Evolutionary conservation across 2,329 filamentous ascomycete genomes (phyloP), one percentile per base, ranked within the genome.

Genomic region (Zymoseptoria crescenta): DNA sequence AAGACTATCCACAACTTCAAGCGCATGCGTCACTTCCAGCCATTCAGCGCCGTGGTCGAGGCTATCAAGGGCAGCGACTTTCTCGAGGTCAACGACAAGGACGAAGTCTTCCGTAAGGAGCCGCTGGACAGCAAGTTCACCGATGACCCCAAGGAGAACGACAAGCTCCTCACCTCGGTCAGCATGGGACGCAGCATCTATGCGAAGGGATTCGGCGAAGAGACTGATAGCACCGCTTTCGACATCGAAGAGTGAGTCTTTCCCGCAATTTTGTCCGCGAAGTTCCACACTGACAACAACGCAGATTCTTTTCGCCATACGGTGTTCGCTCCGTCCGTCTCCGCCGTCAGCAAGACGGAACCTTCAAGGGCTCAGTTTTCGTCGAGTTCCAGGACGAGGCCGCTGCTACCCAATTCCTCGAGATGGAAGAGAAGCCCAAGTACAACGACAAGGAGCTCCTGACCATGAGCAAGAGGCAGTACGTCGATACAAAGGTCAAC

Each of bases 361-460:
- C 82, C 56, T 99, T 97, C 86, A 99, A 99, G 82, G 91, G 93
- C 67, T 96, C 91, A 66, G 90, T 96, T 59, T 97, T 96, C 72
- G 90, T 96, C 65, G 93, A 96, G 75, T 99, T 97, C 74, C 81
- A 84, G 62, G 83, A 84, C 54, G 87, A 91, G 70, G 89, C 95
- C 66, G 82, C 84, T 21, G 87, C 89, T 69, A 82, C 91, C 73
- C 85, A 85, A 60, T 99, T 99, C 76, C 78, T 96, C 62, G 84
- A 79, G 13, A 78, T 91, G 49, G 88, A 96, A 57, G 87, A 89
- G 20, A 86, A 88, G 74, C 94, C 94, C 60, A 84, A 87, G 73
- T 99, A 86, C 85, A 86, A 96, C 74, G 91, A 82, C 55, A 81
- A 89, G 65, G 86, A 90, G 35, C 81, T 97, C 55, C 78, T 86